Percentiles rank a stretch among this genome's conserved stretches.
phyloP scores from a whole-genome alignment of 352 stramenopile species.

The Globisporangium okanoganense region DNA sequence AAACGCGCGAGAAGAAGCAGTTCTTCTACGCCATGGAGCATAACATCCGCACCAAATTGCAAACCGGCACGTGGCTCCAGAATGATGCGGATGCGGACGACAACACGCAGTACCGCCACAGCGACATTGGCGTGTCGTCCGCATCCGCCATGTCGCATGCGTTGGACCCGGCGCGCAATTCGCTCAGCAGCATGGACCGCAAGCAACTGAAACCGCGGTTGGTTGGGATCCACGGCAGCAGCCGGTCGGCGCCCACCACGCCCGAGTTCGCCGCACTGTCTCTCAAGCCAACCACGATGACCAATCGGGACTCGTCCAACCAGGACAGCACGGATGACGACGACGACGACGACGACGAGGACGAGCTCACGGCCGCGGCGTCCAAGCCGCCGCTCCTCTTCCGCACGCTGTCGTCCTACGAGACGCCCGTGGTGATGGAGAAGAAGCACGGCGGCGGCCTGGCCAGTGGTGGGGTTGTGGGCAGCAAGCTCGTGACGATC shows the following conservation, averaged over 20 bases:
- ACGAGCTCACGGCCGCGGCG: constrained; percentile 16
- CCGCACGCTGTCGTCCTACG: constrained; percentile 74
- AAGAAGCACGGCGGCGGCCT: constrained; percentile 28
- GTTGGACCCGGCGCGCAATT: constrained; percentile 12
- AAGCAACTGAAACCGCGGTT: constrained; percentile 7
- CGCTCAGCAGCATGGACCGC: constrained; percentile 25
- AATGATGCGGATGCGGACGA: constrained; percentile 27
- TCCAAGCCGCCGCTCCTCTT: constrained; percentile 55
- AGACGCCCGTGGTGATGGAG: constrained; percentile 64
- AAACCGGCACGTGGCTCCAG: constrained; percentile 52
- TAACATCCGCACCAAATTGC: constrained; percentile 92
- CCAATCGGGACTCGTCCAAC: constrained; percentile 20
- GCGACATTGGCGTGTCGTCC: constrained; percentile 18
- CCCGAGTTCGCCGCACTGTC: constrained; percentile 31
- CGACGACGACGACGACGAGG: constrained; percentile 27
- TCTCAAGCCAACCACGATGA: constrained; percentile 4
- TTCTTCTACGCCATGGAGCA: constrained; percentile 97
- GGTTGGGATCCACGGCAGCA: constrained; percentile 19
- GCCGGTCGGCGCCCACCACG: constrained; percentile 43
- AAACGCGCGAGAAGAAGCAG: constrained; percentile 72
- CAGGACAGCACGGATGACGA: constrained; percentile 35
- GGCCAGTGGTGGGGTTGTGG: constrained; percentile 8
- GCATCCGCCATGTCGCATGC: neutral
- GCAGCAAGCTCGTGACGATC: constrained; percentile 22
- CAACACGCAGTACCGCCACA: constrained; percentile 13